These are phyloP conservation scores for Podaxis sp. DNA, from an alignment of 768 basidiomycete genomes.

Conservation along the genomic window DNA sequence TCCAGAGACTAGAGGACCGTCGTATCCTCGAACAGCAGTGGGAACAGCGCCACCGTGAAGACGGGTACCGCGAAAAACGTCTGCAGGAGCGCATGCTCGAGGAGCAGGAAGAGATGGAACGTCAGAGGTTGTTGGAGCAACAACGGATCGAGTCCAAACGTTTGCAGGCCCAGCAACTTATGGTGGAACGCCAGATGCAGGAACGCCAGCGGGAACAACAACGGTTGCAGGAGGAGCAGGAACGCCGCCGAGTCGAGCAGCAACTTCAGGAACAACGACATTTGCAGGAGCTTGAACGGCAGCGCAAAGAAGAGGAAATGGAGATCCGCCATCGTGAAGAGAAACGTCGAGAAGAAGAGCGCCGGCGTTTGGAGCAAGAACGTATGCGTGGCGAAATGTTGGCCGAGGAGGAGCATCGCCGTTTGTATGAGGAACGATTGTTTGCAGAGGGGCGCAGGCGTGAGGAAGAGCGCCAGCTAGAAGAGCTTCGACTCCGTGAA, in stretches of 20 bases:
- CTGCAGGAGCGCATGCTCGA: constrained; percentile 16
- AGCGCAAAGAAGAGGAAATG: constrained; percentile 8
- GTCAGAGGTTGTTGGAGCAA: constrained; percentile 12
- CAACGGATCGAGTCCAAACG: constrained; percentile 15
- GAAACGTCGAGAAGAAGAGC: constrained; percentile 12
- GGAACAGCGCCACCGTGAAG: constrained; percentile 17
- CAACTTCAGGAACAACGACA: background rate
- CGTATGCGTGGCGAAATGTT: background rate
- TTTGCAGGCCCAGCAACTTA: constrained; percentile 11
- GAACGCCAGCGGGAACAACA: constrained; percentile 23
- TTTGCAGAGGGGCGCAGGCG: constrained; percentile 8
- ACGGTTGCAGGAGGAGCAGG: constrained; percentile 18
- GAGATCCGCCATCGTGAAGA: constrained; percentile 1
- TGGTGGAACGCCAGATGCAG: constrained; percentile 13
- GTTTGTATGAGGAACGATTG: constrained; percentile 16
- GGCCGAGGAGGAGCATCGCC: constrained; percentile 9
- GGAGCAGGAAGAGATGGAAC: constrained; percentile 16
- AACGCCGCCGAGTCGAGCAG: constrained; percentile 13
- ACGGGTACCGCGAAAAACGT: constrained; percentile 17
- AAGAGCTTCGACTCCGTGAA: constrained; percentile 10
- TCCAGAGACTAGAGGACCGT: constrained; percentile 11
- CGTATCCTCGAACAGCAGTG: constrained; percentile 8
- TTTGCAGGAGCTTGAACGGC: constrained; percentile 15
- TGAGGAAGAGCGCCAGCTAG: constrained; percentile 11
- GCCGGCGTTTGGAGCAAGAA: constrained; percentile 14